Base-by-base conservation (phyloP, 495 filamentous ascomycete genomes). In the Chaetomium tenue region DNA sequence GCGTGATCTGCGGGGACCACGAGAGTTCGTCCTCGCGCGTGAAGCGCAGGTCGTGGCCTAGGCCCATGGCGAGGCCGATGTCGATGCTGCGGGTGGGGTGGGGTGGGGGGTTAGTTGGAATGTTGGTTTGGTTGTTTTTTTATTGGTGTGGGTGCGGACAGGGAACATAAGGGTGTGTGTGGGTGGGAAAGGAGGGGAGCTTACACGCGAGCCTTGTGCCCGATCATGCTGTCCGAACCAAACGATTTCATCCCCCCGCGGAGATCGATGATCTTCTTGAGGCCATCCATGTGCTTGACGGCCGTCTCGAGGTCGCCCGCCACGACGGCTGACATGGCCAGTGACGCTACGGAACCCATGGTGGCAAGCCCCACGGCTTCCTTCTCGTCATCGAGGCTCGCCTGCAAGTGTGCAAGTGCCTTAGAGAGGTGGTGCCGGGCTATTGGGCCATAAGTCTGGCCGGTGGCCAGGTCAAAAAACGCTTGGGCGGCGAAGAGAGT, bases 241-340 rank as follows among this genome's bases (percentile, higher is more conserved):
- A 64, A 51, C 0, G 42, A 44, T 20, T 44, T 18, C 37, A 64
- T 5, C 0, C 66, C 66, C 3, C 66, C 61, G 20, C 57, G 61
- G 7, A 67, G 42, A 5, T 64, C 30, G 12, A 67, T 8, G 5
- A 67, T 61, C 40, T 23, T 33, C 18, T 59, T 7, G 20, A 64
- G 44, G 6, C 66, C 66, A 46, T 67, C 66, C 57, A 67, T 42
- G 51, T 67, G 66, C 61, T 64, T 67, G 22, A 11, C 30, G 2
- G 66, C 58, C 4, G 66, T 64, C 15, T 56, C 51, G 15, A 64
- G 30, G 11, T 67, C 66, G 7, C 61, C 60, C 13, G 52, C 22
- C 9, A 67, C 54, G 26, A 61, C 22, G 11, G 66, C 48, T 2
- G 56, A 57, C 26, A 51, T 63, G 28, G 66, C 66, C 9, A 67